phyloP scores from a whole-genome alignment of 139 green algal species.

The Gonium pectorale region DNA sequence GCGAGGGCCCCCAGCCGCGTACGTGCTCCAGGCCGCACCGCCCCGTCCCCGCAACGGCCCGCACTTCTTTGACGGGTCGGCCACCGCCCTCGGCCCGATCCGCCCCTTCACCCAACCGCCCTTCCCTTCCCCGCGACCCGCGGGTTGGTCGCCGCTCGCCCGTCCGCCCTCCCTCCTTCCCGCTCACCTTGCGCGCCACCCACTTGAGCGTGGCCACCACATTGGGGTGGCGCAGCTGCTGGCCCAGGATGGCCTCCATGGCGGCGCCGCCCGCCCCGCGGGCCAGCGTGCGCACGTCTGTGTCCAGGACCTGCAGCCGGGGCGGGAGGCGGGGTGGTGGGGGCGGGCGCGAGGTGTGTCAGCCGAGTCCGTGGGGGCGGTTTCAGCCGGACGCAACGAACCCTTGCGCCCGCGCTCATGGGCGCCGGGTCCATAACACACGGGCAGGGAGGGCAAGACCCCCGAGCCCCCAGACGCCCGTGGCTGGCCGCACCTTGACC shows the following conservation, averaged over 20 bases:
- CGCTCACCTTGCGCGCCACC: conserved; percentile 21
- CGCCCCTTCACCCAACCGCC: background rate
- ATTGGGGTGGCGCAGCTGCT: conserved; percentile 56
- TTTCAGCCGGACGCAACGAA: background rate
- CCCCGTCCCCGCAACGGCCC: too few species aligned
- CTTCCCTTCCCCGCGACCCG: too few species aligned
- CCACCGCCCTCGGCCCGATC: background rate
- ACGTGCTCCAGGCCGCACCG: too few species aligned
- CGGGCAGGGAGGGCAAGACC: too few species aligned
- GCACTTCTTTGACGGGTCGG: too few species aligned
- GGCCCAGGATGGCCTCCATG: conserved; percentile 43
- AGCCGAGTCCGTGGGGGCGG: background rate
- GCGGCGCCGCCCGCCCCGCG: background rate
- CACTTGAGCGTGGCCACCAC: conserved; percentile 61
- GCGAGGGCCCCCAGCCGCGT: too few species aligned
- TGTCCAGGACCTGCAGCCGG: conserved; percentile 44
- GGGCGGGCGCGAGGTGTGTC: background rate
- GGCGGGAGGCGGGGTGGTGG: background rate
- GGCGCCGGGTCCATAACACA: too few species aligned
- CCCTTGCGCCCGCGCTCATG: background rate
- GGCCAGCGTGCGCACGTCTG: conserved; percentile 28
- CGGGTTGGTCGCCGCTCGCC: background rate
- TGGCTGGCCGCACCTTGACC: conserved; percentile 58
- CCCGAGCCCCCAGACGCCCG: too few species aligned
- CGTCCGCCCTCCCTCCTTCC: too few species aligned